Percentiles rank a stretch among this genome's conserved stretches.
Evolutionary conservation across 83 land plant species (phyloP).

Genomic region (Diphasiastrum complanatum): DNA sequence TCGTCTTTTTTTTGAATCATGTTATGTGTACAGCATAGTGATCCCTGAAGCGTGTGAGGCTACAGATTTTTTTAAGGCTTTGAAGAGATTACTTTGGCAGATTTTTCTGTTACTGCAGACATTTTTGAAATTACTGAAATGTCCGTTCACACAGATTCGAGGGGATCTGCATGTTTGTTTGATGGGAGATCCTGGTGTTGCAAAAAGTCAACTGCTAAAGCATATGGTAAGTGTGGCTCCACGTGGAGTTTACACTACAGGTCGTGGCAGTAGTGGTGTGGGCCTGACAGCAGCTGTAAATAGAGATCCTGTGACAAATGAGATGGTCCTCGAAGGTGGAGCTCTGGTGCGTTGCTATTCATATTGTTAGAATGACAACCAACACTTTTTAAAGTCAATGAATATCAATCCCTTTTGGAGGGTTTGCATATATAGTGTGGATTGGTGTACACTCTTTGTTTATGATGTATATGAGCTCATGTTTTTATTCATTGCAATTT

Average conservation of each 20-base stretch:
- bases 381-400: neutral
- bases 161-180: slow-evolving; percentile 93
- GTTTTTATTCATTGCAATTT: no score
- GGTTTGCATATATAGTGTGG: no score
- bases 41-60: no score
- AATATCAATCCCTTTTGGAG: no score
- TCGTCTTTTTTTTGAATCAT: no score
- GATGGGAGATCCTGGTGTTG: slow-evolving; percentile 96
- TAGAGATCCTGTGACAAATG: slow-evolving; percentile 89
- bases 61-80: no score
- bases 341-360: slow-evolving; percentile 58
- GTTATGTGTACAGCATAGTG: no score
- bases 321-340: slow-evolving; percentile 98
- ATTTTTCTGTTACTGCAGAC: no score
- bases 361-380: neutral
- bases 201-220: slow-evolving; percentile 96
- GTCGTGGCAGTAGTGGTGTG: slow-evolving; percentile 96
- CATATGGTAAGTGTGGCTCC: slow-evolving; percentile 95
- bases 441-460: no score
- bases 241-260: slow-evolving; percentile 94
- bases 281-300: slow-evolving; percentile 96
- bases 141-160: slow-evolving; percentile 57
- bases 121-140: neutral
- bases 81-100: no score
- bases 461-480: no score